Base-by-base conservation (phyloP, 169 alveolate genomes). In the Plasmodium ovale region DNA sequence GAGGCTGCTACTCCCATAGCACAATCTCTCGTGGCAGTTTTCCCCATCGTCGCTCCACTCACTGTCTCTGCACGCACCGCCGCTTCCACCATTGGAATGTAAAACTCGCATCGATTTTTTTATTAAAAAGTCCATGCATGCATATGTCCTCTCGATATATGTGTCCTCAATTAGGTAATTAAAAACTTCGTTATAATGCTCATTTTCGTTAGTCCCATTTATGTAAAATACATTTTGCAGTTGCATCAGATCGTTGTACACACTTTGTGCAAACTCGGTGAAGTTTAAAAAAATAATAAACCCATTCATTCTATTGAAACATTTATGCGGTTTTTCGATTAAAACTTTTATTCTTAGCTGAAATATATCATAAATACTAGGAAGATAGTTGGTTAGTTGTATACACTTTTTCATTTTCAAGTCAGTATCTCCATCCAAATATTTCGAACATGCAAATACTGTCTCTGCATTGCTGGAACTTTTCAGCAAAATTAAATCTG, bases 371-470 rank as follows among this genome's bases (percentile, higher is more conserved):
- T 72, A 72, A 0, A 72, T 72, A 27, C 21, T 72, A 16, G 87
- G 53, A 25, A 72, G 19, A 27, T 53, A n/a, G 27, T 37, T 53
- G 3, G 87, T 72, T n/a, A 72, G 12, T 59, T 53, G n/a, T 53
- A 72, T 4, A 47, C 87, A 53, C 44, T 72, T 72, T 42, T 35
- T 72, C 27, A 72, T 33, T 72, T 72, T 33, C 6, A 72, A 37
- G 44, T 72, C 87, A 25, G 68, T 72, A 59, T 72, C 23, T 29
- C 87, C 87, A 37, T 72, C 87, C 19, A 53, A 42, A 21, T 54
- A 25, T 72, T 54, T 72, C n/a, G 87, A 72, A 23, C 49, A 72
- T 16, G 54, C 33, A 25, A 31, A 72, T 6, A 72, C 70, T 12
- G 51, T 49, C 9, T 72, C 56, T 25, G 51, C 62, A 0, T 16